Base-by-base conservation (phyloP, 2,329 filamentous ascomycete species). In the Trichoderma guizhouense region DNA sequence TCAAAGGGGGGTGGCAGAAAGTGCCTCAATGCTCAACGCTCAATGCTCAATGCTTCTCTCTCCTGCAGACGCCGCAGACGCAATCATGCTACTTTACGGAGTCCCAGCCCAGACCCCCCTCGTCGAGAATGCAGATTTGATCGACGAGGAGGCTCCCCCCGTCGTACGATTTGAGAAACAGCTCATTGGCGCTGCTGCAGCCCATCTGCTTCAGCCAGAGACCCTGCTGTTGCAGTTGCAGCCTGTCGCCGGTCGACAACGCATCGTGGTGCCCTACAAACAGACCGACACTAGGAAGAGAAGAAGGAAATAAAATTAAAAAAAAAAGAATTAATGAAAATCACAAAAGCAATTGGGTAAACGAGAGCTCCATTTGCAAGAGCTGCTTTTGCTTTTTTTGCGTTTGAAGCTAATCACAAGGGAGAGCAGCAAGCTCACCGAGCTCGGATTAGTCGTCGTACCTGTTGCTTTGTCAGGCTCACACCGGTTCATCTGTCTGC, bases 41-140 rank as follows among this genome's bases (percentile, higher is more conserved):
- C 15, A 30, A 32, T 21, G 18, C 15, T 14, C n/a, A 5, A 34
- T 61, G 36, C 39, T 14, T 21, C 39, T 28, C 71, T 62, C 63
- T 57, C 57, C 47, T 65, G 69, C 72, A 67, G 65, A 63, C 57
- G 73, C 69, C 73, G 66, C 73, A 71, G 72, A 72, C 69, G 65
- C 69, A 72, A 70, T 73, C 60, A 47, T 69, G 61, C 39, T 55
- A 55, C 69, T 63, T 39, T 24, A 36, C 34, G 64, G 30, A 53
- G 47, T 28, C n/a, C 47, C 60, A 34, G 47, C 43, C 39, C 39
- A 43, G 39, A 43, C 15, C 69, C 51, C 61, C 61, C 51, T 60
- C 51, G 60, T 60, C 61, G 47, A 32, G 34, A 32, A 60, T 70
- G 68, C 39, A 70, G 68, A 70, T 70, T 70, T 55, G 68, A 70